Evolutionary conservation across 129 eudicot species (phyloP).

Genomic region (Centella asiatica): DNA sequence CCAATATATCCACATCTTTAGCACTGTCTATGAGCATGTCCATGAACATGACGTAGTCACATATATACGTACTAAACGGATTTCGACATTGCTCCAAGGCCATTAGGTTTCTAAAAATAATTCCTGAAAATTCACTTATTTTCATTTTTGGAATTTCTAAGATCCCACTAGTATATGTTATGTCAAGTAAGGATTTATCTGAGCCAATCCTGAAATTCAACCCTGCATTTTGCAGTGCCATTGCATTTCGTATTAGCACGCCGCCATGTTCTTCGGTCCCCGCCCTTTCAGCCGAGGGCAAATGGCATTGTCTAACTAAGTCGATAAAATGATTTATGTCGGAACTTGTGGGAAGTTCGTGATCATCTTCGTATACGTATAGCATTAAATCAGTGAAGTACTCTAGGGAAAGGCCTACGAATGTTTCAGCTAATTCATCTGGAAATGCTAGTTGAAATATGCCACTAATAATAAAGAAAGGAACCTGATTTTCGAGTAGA

Average conservation of each 20-base stretch:
- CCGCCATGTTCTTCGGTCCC: too few relatives aligned
- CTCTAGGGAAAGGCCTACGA: background rate
- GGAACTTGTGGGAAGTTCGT: background rate
- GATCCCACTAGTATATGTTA: conserved; percentile 12
- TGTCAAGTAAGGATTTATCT: conserved; percentile 3
- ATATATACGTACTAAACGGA: conserved; percentile 2
- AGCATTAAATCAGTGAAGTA: conserved; percentile 3
- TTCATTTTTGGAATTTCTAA: conserved; percentile 10
- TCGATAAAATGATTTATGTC: conserved; percentile 6
- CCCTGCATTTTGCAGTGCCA: conserved; percentile 13
- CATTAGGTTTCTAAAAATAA: conserved; percentile 14
- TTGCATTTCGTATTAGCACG: background rate
- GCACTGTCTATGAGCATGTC: conserved; percentile 7
- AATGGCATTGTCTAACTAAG: conserved; percentile 11
- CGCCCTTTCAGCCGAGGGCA: background rate
- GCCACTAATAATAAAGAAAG: conserved; percentile 13
- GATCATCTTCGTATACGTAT: background rate
- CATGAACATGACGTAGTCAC: conserved; percentile 16
- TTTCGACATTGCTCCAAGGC: conserved; percentile 10
- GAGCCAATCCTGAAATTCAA: conserved; percentile 1
- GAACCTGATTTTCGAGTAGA: conserved; percentile 18
- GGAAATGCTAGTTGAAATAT: conserved; percentile 11
- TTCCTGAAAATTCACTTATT: conserved; percentile 3
- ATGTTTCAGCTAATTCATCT: background rate
- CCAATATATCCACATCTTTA: conserved; percentile 19